Base-by-base conservation (phyloP, 768 basidiomycete species). In the Phanerodontia chrysosporium region DNA sequence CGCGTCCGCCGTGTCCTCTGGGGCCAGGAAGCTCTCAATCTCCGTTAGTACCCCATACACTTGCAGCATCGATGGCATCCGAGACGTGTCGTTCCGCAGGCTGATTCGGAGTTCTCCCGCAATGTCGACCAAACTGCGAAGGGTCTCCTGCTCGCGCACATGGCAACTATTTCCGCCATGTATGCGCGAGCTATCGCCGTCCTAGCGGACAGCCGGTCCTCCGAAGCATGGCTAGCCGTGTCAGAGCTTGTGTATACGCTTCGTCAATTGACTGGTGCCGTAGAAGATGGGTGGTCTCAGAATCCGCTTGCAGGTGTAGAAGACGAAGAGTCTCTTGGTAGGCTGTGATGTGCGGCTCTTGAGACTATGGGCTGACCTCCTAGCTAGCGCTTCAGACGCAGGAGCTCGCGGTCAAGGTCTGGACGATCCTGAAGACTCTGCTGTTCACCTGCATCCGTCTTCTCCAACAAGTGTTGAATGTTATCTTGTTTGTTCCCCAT, bases 371-470 rank as follows among this genome's bases (percentile, higher is more conserved):
- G 46, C n/a, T 16, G 30, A 22, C 45, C 49, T 39, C 56, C 30
- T n/a, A n/a, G n/a, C n/a, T n/a, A n/a, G n/a, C n/a, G n/a, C n/a
- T n/a, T n/a, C 77, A 78, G 35, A 76, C 79, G 0, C 78, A 74
- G 29, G 74, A 77, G 25, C 59, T 82, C 21, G 68, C 76, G 2
- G 78, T 76, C n/a, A 71, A 76, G 25, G 75, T 85, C 9, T 93
- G 90, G 91, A 73, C 74, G 1, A 76, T 81, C 25, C 77, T 91
- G 65, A 93, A 92, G 71, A 89, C 86, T 0, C 68, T 90, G 0
- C 74, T 93, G n/a, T 93, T 93, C 70, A 80, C 82, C 27, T 81
- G 72, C 2, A 76, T 92, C 45, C 86, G 91, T 85, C 70, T 92
- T 22, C 73, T 82, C 3, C 86, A 91, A 60, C 77, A 83, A 6